Evolutionary conservation across 2,329 filamentous ascomycete genomes (phyloP), one percentile per base, ranked within the genome.

Genomic region (Sclerotinia sclerotiorum): DNA sequence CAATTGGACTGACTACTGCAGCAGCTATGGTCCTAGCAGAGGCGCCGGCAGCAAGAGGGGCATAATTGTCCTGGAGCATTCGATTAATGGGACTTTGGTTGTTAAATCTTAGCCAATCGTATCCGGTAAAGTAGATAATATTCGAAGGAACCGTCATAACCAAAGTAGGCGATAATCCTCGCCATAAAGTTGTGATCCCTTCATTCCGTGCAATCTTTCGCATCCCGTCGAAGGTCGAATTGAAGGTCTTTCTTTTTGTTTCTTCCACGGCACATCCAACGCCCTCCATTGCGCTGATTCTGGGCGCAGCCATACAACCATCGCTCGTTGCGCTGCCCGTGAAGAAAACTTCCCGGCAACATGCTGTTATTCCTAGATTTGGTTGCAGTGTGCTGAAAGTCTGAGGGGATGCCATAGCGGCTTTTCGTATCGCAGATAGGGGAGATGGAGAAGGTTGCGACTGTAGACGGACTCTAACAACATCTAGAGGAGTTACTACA

Each of bases 41-140:
- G 5, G 91, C 87, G 0, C 95, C 95, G 3, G 93, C 93, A 0
- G 91, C 83, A 1, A 99, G 84, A 0, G 95, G 93, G 7, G 91
- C 88, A 73, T 92, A 93, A 11, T 87, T 84, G 72, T 94, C 91
- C 19, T 85, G 85, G 13, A 89, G 78, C 27, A 84, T 73, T 54
- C 82, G 83, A 48, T 84, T 85, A 71, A 98, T 85, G 0, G 93
- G 94, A 73, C 92, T 97, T 54, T 81, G 81, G 1, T 83, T 82
- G 74, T 92, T 90, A 72, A 85, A 91, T 48, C 95, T 89, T 69
- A 99, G 79, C 90, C 93, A 97, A 77, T 99, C 95, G 79, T 99
- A 99, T 51, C 95, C 95, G 17, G 95, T 96, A 76, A 98, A 97
- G 80, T 99, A 99, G 73, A 99, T 98, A 73, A 99, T 95, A 78